Base-by-base conservation (phyloP, 345 rosid species). In the rapeseed (Brassica napus) region DNA sequence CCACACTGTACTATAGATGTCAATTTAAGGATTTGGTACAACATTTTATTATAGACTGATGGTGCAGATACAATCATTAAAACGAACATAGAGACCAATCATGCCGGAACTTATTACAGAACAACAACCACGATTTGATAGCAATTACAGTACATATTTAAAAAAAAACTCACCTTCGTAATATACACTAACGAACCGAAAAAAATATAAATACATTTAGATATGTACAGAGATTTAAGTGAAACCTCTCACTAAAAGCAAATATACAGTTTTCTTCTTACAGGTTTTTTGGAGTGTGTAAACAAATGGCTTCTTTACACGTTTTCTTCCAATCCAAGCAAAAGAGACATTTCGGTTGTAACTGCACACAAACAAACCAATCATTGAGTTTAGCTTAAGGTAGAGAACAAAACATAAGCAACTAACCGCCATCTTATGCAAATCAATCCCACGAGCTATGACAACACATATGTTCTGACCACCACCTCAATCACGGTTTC, bases 361-460 rank as follows among this genome's bases (percentile, higher is more conserved):
- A 71, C 75, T 62, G 39, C 64, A 63, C 65, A 70, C 10, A 52
- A 70, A 70, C 76, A 63, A 77, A 63, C 44, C 65, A 70, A 9
- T 39, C 55, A 35, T 35, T 34, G 58, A 26, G 76, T 15, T 70
- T 35, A 69, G 44, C 58, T 70, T 35, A 77, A 24, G 65, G 28
- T 9, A 55, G 1, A 31, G 4, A 63, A 24, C 32, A 47, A 52
- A 24, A 70, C 57, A 70, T 34, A 52, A 52, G 21, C 11, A 69
- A 62, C 12, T 32, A 21, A 47, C 49, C 63, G 63, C 62, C 49
- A 76, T 1, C 73, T 15, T 37, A 26, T 28, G 67, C 58, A 37
- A 32, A 67, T 31, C 32, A 58, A 59, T 42, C 68, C 31, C 59
- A 67, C 6, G 24, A 54, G 73, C 21, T 57, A 26, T 12, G 9